Evolutionary conservation across 2,329 filamentous ascomycete genomes (phyloP).

Genomic region (Chrysoporthe puriensis): DNA sequence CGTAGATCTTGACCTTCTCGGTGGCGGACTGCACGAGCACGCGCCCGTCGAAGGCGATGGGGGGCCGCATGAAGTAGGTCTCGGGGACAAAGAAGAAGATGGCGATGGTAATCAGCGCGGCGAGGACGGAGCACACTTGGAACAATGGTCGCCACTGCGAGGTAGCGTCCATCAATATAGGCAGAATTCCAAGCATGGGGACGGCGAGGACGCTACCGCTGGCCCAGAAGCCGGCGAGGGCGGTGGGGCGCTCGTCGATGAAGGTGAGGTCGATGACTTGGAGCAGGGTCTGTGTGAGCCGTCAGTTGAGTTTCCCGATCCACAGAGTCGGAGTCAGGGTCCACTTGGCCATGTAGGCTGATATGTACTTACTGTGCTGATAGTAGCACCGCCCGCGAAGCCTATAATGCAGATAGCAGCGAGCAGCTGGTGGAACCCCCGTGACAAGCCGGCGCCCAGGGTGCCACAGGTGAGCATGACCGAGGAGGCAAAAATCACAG

Average conservation of each 20-base stretch:
- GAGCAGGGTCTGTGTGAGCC: conserved; percentile 36
- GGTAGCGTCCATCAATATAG: conserved; percentile 34
- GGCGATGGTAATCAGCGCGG: conserved; percentile 34
- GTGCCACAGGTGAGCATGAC: conserved; percentile 36
- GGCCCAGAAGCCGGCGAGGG: conserved; percentile 42
- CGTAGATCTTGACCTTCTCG: conserved; percentile 44
- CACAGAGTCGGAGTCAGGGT: too few relatives aligned
- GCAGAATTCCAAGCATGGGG: conserved; percentile 34
- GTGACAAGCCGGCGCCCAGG: conserved; percentile 35
- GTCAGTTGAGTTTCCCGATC: background rate
- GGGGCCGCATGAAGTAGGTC: conserved; percentile 46
- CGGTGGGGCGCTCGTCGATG: conserved; percentile 42
- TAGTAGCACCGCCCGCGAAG: conserved; percentile 37
- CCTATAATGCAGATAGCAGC: conserved; percentile 39
- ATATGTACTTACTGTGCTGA: conserved; percentile 35
- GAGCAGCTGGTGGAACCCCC: conserved; percentile 36
- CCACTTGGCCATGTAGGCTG: background rate
- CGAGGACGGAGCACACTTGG: conserved; percentile 36
- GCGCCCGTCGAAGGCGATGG: conserved; percentile 45
- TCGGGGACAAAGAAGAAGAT: conserved; percentile 41
- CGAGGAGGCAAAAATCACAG: conserved; percentile 39
- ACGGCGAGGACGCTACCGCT: conserved; percentile 35
- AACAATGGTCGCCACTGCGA: conserved; percentile 41
- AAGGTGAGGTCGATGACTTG: conserved; percentile 45
- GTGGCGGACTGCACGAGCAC: conserved; percentile 43